phyloP scores from a whole-genome alignment of 495 filamentous ascomycete genomes.

The Staphylotrichum tortipilum region DNA sequence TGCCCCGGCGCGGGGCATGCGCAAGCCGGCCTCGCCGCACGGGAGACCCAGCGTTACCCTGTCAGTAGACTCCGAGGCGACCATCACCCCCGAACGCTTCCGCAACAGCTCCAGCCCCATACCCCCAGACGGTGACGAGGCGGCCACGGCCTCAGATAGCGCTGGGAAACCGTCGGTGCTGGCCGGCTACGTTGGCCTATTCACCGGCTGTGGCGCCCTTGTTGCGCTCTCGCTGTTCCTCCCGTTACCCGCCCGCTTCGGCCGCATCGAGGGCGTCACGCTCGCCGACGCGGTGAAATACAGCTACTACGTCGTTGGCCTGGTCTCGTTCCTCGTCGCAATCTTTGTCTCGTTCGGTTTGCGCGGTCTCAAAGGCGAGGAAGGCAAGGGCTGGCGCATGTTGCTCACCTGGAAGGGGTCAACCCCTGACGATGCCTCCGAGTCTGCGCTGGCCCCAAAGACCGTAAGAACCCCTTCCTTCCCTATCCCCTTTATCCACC shows the following conservation, averaged over 20 bases:
- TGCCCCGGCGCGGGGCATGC: conserved; percentile 17
- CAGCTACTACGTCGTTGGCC: conserved; percentile 78
- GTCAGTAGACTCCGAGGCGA: conserved; percentile 54
- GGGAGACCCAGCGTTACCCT: conserved; percentile 34
- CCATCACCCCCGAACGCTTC: conserved; percentile 52
- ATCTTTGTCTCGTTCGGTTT: conserved; percentile 73
- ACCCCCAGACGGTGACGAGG: conserved; percentile 6
- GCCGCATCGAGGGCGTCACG: conserved; percentile 52
- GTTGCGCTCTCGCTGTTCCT: conserved; percentile 74
- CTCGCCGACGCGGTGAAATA: conserved; percentile 60
- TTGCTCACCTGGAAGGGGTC: conserved; percentile 33
- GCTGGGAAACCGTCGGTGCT: conserved; percentile 49
- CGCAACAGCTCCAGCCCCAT: conserved; percentile 15
- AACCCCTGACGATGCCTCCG: conserved; percentile 9
- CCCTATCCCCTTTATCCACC: background rate
- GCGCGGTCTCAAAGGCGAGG: conserved; percentile 65
- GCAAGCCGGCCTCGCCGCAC: conserved; percentile 7
- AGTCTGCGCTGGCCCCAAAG: background rate
- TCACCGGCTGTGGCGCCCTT: conserved; percentile 85
- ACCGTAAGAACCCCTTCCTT: conserved; percentile 6
- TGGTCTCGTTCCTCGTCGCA: conserved; percentile 61
- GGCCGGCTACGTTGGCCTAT: conserved; percentile 83
- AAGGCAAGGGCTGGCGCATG: conserved; percentile 58
- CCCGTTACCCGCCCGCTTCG: conserved; percentile 73
- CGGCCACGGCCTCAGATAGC: background rate